Percentiles rank a stretch among this genome's conserved stretches.
These are phyloP conservation scores for Aspergillus tamarii DNA, from an alignment of 2,329 filamentous ascomycete species.

Conservation along the genomic window DNA sequence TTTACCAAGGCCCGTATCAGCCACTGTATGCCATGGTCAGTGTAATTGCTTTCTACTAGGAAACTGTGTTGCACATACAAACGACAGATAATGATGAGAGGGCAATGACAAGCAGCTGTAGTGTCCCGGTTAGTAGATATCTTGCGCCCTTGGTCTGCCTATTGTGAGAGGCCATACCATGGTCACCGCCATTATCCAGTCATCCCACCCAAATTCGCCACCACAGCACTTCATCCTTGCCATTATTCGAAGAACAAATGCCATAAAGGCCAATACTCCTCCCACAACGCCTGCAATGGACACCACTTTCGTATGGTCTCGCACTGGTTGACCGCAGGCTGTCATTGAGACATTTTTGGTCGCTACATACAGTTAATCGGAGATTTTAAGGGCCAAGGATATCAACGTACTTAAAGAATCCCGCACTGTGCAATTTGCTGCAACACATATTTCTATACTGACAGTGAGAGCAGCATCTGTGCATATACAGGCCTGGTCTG, in stretches of 20 bases:
- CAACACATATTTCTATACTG: constrained; percentile 39
- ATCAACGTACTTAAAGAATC: constrained; percentile 38
- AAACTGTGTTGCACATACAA: constrained; percentile 22
- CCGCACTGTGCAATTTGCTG: constrained; percentile 39
- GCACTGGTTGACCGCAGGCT: constrained; percentile 42
- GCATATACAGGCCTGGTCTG: constrained; percentile 47
- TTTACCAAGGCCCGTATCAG: constrained; percentile 44
- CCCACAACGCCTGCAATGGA: constrained; percentile 39
- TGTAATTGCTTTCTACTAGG: not conserved
- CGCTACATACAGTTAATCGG: constrained; percentile 28
- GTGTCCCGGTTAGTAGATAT: not conserved
- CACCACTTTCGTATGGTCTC: constrained; percentile 37
- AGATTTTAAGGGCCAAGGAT: not conserved
- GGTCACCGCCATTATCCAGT: constrained; percentile 40
- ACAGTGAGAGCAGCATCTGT: constrained; percentile 36
- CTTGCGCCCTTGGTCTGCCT: no score
- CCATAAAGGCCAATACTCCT: constrained; percentile 37
- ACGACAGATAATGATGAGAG: constrained; percentile 30
- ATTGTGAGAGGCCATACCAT: constrained; percentile 25
- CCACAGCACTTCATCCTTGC: constrained; percentile 41
- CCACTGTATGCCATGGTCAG: constrained; percentile 32
- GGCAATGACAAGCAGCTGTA: constrained; percentile 24
- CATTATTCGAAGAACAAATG: constrained; percentile 39
- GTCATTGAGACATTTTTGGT: constrained; percentile 48
- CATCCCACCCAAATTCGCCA: constrained; percentile 45